Evolutionary conservation across 768 basidiomycete genomes (phyloP), one percentile per base, ranked within the genome.

Genomic region (Sporobolomyces pararoseus): DNA sequence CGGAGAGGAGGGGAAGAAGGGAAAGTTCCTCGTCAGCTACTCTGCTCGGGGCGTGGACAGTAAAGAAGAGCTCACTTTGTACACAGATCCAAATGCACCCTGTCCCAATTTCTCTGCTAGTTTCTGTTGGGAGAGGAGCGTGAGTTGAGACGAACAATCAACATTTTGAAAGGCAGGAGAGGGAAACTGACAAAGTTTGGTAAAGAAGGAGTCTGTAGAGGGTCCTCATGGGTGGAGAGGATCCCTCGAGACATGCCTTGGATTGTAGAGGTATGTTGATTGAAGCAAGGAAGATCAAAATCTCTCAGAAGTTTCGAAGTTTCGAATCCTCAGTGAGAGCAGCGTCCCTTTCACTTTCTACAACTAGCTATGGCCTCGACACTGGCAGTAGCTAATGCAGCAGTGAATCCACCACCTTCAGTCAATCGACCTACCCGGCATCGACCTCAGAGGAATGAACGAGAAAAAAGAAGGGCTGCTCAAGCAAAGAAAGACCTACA

Each of bases 1-100:
- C 17, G 44, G 29, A 17, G 37, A 21, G 21, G 52, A 39, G 16
- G 19, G 34, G 54, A 42, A 19, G 57, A 25, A 4, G 13, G 39
- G 37, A n/a, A n/a, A n/a, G n/a, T n/a, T n/a, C n/a, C n/a, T n/a
- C n/a, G n/a, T n/a, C n/a, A n/a, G n/a, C n/a, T n/a, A n/a, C n/a
- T n/a, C n/a, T n/a, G n/a, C n/a, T n/a, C n/a, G n/a, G n/a, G n/a
- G n/a, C n/a, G 17, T 6, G 39, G 14, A 17, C 12, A 44, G 31
- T 2, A 7, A 35, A 21, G 12, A 29, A 19, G 10, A 13, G 31
- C 63, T 7, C 7, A 57, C 69, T 64, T 58, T 70, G 53, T 64
- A 75, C 29, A 75, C 74, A 3, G 59, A 52, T 19, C 74, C 74
- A 39, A 72, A 70, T 19, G 68, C 68, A 23, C 74, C 74, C 42